Evolutionary conservation across 208 protist species (phyloP), one percentile per base, ranked within the genome.

Genomic region (Wallacemonas sp.): DNA sequence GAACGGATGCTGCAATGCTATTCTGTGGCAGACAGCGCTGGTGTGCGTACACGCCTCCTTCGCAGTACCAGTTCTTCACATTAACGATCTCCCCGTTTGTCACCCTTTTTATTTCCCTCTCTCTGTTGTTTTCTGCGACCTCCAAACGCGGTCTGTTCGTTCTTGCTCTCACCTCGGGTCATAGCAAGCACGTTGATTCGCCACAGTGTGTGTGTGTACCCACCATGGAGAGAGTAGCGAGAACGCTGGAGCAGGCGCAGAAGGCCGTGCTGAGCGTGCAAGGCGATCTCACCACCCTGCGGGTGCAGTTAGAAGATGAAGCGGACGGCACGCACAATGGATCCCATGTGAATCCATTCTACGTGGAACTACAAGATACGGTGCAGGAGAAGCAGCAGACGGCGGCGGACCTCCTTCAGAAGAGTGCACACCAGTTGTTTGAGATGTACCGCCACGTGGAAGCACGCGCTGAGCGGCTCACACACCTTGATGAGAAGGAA

Each of bases 221-320:
- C n/a, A n/a, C 9, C 24, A 88, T 88, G 81, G 81, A 88, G 44
- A 65, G 62, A 41, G 41, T 88, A n/a, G 34, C 66, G 32, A 66
- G 69, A 21, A 66, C 66, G 0, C 52, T 88, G 55, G 57, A 78
- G 53, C 62, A 69, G 53, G 74, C 78, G 2, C 77, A 82, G 37
- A 68, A 60, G 0, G 73, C 70, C 15, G 68, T 88, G 24, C 48
- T 79, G 12, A 55, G 76, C 27, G 74, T 69, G 32, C 74, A 78
- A 22, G 42, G 60, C 3, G 78, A 84, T 34, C 64, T 82, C 22
- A 71, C 63, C 9, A 45, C 67, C 22, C 65, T 88, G 12, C 66
- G 66, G 1, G 26, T 53, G 21, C 27, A 76, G 30, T 62, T 72
- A 36, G 66, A 75, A 15, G 52, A 71, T 3, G 41, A 52, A 10